Percentiles rank a stretch among this genome's conserved stretches.
Evolutionary conservation across 2,329 filamentous ascomycete genomes (phyloP).

Genomic region (Paecilomyces sp.): DNA sequence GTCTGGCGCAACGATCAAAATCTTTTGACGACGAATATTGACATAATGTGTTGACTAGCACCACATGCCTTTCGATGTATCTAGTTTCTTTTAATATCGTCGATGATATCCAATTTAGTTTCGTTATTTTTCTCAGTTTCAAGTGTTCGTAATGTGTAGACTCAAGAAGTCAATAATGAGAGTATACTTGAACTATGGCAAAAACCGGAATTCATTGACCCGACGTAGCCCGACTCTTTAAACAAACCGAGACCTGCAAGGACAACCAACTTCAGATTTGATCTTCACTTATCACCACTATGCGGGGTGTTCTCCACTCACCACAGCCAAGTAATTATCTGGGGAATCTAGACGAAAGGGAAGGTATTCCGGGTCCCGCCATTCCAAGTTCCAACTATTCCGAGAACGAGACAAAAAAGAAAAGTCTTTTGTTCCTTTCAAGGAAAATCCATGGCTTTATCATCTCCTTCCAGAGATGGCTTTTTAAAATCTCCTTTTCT

Average conservation of each 20-base stretch:
- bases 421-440: neutral
- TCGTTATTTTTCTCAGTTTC: neutral
- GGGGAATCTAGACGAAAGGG: neutral
- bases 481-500: neutral
- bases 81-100: conserved; percentile 18
- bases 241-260: neutral
- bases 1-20: neutral
- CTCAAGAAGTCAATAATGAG: neutral
- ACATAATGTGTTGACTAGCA: neutral
- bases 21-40: neutral
- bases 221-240: neutral
- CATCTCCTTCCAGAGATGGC: neutral
- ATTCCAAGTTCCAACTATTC: neutral
- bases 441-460: neutral
- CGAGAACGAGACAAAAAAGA: neutral
- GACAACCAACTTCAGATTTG: neutral
- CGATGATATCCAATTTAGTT: conserved; percentile 7
- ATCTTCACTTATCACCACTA: neutral
- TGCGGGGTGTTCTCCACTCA: neutral
- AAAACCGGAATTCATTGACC: neutral
- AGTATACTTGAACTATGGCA: neutral
- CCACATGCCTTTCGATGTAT: neutral
- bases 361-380: neutral
- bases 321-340: neutral
- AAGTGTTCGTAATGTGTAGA: neutral